Base-by-base conservation (phyloP, 352 stramenopile species). In the Phytophthora cryptogea region DNA sequence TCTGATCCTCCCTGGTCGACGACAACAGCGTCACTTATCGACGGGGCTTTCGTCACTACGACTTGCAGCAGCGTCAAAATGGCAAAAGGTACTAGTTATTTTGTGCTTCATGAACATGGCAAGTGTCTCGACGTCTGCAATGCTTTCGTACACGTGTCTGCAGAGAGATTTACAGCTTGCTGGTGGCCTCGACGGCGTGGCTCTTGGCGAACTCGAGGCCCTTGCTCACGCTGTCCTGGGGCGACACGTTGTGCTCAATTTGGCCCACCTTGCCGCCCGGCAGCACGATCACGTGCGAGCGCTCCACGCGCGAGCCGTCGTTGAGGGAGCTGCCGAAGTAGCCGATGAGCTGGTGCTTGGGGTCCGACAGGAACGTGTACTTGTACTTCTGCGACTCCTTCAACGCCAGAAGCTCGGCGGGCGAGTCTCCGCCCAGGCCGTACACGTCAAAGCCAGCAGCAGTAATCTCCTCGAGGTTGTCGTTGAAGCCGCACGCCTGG, bases 401-500 rank as follows among this genome's bases (percentile, higher is more conserved):
- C 87, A 85, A 95, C 53, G 73, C 73, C 30, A 71, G 61, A n/a
- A 94, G 70, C 56, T 92, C 78, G 13, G 58, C 66, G 0, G 87
- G 83, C 11, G 76, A 75, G 64, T 95, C 87, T 2, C 64, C 83
- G 32, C 84, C 85, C n/a, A 94, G 70, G 2, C 80, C 85, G 69
- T 86, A 95, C 36, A 94, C 83, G 44, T 93, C 78, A 51, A 89
- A 95, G 31, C 85, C 87, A 0, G 80, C 80, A 20, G 72, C 72
- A 47, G 80, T 87, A 59, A 95, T 90, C 50, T 78, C 68, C 40
- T 86, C 72, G 37, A 93, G 66, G 66, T 93, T 79, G 70, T 92
- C 81, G 59, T 93, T 93, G 70, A 90, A 95, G 16, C 84, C 85
- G 30, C 83, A 92, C 11, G 87, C 83, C 63, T 95, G 87, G 26